Conservation (phyloP, 257 asterid species). For the Solanum gracilifrons region DNA sequence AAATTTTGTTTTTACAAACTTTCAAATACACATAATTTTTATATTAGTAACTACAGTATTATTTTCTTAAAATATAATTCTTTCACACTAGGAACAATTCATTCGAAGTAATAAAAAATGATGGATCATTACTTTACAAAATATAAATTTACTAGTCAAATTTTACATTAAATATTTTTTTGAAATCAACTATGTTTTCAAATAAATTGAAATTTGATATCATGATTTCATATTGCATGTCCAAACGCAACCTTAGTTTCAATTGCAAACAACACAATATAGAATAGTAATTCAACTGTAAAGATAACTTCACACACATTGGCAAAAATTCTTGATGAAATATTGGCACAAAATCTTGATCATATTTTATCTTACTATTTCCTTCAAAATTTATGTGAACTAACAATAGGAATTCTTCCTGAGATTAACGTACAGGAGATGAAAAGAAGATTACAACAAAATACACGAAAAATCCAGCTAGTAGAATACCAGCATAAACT, state of each 20-base stretch:
- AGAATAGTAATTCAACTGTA: not conserved
- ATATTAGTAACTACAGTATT: not conserved
- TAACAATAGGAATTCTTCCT: not conserved
- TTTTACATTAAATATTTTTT: not conserved
- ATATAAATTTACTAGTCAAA: not conserved
- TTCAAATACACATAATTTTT: too few species aligned
- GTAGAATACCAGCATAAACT: conserved; percentile 86
- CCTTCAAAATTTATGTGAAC: not conserved
- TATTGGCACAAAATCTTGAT: not conserved
- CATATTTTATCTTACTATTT: not conserved
- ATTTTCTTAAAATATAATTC: not conserved
- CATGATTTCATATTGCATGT: not conserved
- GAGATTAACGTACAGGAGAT: conserved; percentile 55
- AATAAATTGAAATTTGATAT: not conserved
- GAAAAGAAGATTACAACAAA: conserved; percentile 85
- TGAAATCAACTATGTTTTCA: not conserved
- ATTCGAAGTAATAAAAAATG: not conserved
- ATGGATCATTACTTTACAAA: not conserved
- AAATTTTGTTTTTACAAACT: too few species aligned
- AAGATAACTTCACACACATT: not conserved
- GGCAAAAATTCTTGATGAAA: not conserved
- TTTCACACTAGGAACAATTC: not conserved
- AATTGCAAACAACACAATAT: not conserved
- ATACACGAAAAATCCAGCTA: conserved; percentile 87
- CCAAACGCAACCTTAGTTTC: not conserved